These are phyloP conservation scores for Colletotrichum lini DNA, from an alignment of 2,329 filamentous ascomycete genomes.

Conservation along the genomic window DNA sequence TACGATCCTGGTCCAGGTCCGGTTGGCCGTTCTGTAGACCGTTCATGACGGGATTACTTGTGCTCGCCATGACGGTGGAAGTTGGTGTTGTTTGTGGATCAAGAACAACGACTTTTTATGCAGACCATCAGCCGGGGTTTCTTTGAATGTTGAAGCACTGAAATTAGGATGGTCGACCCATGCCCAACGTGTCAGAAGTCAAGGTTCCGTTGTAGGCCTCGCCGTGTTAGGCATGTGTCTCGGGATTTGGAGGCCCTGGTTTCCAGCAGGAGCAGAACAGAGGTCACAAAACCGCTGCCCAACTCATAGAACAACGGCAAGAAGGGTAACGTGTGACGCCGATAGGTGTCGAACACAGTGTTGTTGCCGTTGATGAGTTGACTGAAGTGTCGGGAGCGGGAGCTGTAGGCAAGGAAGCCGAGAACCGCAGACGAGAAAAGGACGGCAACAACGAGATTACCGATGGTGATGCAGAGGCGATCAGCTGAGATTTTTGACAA, in stretches of 20 bases:
- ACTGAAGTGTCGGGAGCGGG: too few relatives aligned
- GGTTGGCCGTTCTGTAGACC: slow-evolving; percentile 8
- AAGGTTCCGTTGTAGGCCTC: not conserved
- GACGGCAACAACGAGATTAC: not conserved
- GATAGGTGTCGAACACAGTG: not conserved
- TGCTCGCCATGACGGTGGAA: slow-evolving; percentile 24
- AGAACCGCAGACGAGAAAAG: not conserved
- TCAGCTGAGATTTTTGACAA: not conserved
- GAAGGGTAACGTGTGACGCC: not conserved
- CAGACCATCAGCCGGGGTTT: not conserved
- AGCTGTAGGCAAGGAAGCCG: not conserved
- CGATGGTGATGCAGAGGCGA: not conserved
- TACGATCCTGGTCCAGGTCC: slow-evolving; percentile 32
- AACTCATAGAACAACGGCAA: not conserved
- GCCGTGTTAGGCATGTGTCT: not conserved
- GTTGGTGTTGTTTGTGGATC: not conserved
- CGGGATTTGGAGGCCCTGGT: not conserved
- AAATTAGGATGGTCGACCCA: slow-evolving; percentile 13
- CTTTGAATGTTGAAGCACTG: slow-evolving; percentile 1
- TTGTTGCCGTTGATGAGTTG: not conserved
- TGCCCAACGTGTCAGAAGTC: slow-evolving; percentile 9
- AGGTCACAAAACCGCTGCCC: not conserved
- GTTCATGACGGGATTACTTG: not conserved
- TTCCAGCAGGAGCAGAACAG: not conserved
- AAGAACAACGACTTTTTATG: not conserved